Evolutionary conservation across 202 grass and related monocot genomes (phyloP).

Genomic region (Panicum virgatum): DNA sequence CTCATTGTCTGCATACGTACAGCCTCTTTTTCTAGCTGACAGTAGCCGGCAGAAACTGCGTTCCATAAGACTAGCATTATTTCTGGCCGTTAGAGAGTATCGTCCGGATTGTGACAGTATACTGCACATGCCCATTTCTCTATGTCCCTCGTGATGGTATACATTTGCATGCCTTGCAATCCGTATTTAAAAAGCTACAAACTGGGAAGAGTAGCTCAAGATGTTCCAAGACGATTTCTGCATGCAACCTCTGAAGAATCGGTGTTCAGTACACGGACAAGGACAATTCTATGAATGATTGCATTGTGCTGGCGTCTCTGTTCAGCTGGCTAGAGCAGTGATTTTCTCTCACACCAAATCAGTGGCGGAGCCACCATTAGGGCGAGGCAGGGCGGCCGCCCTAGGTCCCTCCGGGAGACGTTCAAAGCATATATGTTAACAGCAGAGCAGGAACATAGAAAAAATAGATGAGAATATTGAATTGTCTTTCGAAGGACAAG

Average conservation of each 20-base stretch:
- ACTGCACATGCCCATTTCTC: not conserved
- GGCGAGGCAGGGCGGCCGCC: too few species aligned
- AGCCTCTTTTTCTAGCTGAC: constrained; percentile 2
- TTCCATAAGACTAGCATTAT: constrained; percentile 12
- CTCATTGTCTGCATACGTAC: not conserved
- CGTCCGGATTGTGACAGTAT: constrained; percentile 4
- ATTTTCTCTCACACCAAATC: too few species aligned
- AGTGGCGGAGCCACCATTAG: too few species aligned
- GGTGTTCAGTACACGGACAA: not conserved
- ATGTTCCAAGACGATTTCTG: not conserved
- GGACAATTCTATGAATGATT: constrained; percentile 27
- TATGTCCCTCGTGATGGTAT: not conserved
- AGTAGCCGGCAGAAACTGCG: constrained; percentile 20
- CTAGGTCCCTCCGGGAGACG: too few species aligned
- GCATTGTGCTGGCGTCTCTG: not conserved
- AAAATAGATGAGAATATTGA: too few species aligned
- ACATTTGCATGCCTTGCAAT: not conserved
- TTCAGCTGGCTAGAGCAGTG: too few species aligned
- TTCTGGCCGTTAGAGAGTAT: constrained; percentile 26
- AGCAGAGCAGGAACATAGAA: too few species aligned
- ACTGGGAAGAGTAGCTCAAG: not conserved
- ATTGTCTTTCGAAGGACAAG: too few species aligned
- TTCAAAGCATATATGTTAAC: too few species aligned
- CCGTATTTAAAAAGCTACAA: not conserved
- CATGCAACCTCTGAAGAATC: not conserved